These are phyloP conservation scores for Solanum clarkiae DNA, from an alignment of 257 asterid species.

Conservation along the genomic window DNA sequence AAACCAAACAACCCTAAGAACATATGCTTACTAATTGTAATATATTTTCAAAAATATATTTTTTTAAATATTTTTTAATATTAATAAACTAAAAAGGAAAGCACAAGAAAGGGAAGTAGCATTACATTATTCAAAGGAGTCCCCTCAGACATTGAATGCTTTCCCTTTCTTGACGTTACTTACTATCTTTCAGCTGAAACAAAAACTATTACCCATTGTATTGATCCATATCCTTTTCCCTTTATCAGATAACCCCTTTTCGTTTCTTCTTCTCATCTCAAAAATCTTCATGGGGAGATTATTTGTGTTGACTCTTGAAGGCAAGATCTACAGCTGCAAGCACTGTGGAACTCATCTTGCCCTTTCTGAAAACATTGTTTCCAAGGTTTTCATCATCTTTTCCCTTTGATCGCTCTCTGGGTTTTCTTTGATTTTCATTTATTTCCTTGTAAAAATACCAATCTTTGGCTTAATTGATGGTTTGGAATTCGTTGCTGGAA, in stretches of 20 bases:
- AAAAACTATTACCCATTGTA: background rate
- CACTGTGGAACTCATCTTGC: constrained; percentile 14
- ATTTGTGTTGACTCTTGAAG: constrained; percentile 8
- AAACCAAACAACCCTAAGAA: too few species aligned
- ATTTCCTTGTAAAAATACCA: background rate
- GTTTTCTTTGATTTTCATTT: background rate
- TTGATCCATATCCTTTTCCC: background rate
- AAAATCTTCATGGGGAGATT: constrained; percentile 8
- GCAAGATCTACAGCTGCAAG: constrained; percentile 7
- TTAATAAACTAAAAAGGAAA: too few species aligned
- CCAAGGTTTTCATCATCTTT: background rate
- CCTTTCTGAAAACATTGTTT: constrained; percentile 2
- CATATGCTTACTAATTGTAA: too few species aligned
- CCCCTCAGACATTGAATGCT: background rate
- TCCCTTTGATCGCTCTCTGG: background rate
- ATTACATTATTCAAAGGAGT: background rate
- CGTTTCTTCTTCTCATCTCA: background rate
- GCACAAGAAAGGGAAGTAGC: too few species aligned
- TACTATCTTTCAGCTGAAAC: background rate
- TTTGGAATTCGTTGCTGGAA: background rate
- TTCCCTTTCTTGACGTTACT: background rate
- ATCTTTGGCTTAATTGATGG: background rate
- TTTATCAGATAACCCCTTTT: background rate
- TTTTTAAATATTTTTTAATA: too few species aligned
- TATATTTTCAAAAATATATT: too few species aligned